Evolutionary conservation across 306 rosid species (phyloP).

Genomic region (Sindora glabra): DNA sequence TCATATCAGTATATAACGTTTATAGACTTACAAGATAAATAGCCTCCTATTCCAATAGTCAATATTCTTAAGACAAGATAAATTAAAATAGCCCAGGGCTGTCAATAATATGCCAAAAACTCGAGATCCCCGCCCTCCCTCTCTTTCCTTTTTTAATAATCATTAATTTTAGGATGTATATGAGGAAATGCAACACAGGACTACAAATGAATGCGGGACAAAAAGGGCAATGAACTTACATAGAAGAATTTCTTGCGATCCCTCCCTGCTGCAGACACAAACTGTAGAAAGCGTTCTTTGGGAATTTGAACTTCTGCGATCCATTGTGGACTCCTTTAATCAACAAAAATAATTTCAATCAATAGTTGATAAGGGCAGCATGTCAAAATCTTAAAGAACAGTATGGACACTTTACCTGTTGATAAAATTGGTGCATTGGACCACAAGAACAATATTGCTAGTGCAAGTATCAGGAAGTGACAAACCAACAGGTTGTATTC

Average conservation of each 20-base stretch:
- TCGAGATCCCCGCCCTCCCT: too few relatives aligned
- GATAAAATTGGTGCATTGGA: slow-evolving; percentile 71
- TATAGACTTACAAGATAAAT: too few relatives aligned
- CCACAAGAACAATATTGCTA: slow-evolving; percentile 75
- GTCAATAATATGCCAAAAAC: not conserved
- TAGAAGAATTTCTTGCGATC: slow-evolving; percentile 79
- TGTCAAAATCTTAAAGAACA: not conserved
- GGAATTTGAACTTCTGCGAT: slow-evolving; percentile 78
- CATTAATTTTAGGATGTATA: not conserved
- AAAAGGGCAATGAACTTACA: slow-evolving; percentile 41
- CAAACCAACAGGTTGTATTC: slow-evolving; percentile 68
- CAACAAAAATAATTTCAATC: not conserved
- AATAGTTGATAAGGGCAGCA: not conserved
- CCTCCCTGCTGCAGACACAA: slow-evolving; percentile 84
- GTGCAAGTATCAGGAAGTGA: slow-evolving; percentile 43
- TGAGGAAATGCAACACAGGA: not conserved
- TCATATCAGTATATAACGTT: too few relatives aligned
- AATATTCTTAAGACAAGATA: too few relatives aligned
- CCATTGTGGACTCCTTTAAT: slow-evolving; percentile 55
- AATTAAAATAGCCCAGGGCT: too few relatives aligned
- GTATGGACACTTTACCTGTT: slow-evolving; percentile 58
- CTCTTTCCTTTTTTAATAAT: not conserved
- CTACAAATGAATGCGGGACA: not conserved
- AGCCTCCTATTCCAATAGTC: too few relatives aligned
- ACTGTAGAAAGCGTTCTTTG: slow-evolving; percentile 57